A percentile compares a stretch with the other conserved stretches of the same genome.
Evolutionary conservation across 306 rosid genomes (phyloP).

Genomic region (Lathyrus sativus): DNA sequence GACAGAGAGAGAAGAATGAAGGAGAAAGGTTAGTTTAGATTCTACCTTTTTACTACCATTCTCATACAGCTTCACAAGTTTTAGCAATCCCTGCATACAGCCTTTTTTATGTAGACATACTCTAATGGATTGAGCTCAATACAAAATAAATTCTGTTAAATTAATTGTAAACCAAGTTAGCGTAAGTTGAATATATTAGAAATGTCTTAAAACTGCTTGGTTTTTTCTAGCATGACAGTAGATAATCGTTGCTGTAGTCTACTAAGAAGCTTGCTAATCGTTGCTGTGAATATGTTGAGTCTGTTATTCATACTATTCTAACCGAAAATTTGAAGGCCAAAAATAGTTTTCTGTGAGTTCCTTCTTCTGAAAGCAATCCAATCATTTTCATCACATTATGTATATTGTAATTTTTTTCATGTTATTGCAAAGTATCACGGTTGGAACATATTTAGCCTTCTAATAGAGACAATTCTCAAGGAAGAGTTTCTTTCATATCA

Average conservation of each 20-base stretch:
- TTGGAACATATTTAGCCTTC: not conserved
- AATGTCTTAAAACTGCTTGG: not conserved
- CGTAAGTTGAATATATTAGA: constrained; percentile 19
- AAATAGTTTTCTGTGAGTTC: constrained; percentile 20
- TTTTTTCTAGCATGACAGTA: not conserved
- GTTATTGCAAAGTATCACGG: not conserved
- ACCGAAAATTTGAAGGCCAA: constrained; percentile 4
- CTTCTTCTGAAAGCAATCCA: not conserved
- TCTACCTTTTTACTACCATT: not conserved
- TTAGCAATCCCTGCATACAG: not conserved
- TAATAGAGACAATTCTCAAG: not conserved
- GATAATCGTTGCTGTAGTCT: not conserved
- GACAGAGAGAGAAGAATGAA: constrained; percentile 90
- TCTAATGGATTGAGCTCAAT: constrained; percentile 8
- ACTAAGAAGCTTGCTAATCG: constrained; percentile 13
- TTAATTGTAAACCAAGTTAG: constrained; percentile 18
- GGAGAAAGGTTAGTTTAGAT: constrained; percentile 73
- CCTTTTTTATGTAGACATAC: constrained; percentile 6
- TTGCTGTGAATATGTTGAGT: not conserved
- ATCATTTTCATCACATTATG: constrained; percentile 3
- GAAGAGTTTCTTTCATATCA: constrained; percentile 16
- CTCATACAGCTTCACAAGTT: not conserved
- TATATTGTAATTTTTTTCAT: not conserved
- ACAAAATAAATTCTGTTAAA: not conserved
- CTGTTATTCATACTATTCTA: constrained; percentile 11